Base-by-base conservation (phyloP, 306 rosid species). In the Luffa acutangula region DNA sequence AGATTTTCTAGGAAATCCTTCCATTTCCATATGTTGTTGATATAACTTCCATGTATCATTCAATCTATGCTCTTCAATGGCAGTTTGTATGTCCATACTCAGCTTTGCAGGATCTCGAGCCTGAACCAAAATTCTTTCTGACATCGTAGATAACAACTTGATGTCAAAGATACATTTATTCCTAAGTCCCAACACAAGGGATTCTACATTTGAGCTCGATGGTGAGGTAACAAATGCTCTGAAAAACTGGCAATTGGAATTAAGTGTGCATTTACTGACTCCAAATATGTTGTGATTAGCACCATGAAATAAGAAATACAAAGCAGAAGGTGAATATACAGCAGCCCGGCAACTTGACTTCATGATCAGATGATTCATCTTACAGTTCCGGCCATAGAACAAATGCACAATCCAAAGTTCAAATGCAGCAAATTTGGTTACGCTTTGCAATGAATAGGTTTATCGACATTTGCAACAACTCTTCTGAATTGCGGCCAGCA, bases 1-100 rank as follows among this genome's bases (percentile, higher is more conserved):
- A 78, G 89, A 90, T 82, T 89, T 94, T 84, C 96, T 87, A 41
- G 96, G 96, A 79, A 92, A 92, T 10, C 98, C 98, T 57, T 89
- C 94, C 89, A 90, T 84, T 72, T 85, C 87, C 90, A 90, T 82
- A 85, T 90, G 93, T 81, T 86, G 94, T 83, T 92, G 88, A 78
- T 88, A 86, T 75, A 94, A 89, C 77, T 87, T 89, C 97, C 97
- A 94, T 25, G 88, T 85, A 86, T 89, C 86, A 39, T 85, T 84
- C 62, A 89, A 87, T 77, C 86, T 88, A 78, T 80, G 73, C 42
- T 75, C 93, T 8, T 58, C 60, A 21, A 94, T 82, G 75, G 94
- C 89, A 70, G 84, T 80, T 60, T 88, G 85, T 81, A 92, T 89
- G 43, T 94, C 96, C 65, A 77, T 39, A 70, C 84, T 87, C 82